Evolutionary conservation across 176 grass and related monocot species (phyloP).

Genomic region (Aegilops umbellulata): DNA sequence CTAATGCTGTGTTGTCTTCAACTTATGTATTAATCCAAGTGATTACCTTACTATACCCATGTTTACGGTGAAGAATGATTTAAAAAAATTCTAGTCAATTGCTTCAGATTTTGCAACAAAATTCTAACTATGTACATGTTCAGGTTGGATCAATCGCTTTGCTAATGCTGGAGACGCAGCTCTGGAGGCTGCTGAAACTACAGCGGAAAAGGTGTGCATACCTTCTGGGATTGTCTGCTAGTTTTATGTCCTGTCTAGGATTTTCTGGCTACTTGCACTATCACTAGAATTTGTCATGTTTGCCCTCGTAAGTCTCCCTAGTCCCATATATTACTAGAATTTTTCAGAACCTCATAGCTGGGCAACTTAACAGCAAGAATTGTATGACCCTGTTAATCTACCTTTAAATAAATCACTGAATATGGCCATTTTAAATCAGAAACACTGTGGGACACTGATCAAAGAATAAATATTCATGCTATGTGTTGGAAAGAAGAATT

Average conservation of each 20-base stretch:
- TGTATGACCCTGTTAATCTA: background rate
- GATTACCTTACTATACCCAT: background rate
- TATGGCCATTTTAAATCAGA: background rate
- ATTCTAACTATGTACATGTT: background rate
- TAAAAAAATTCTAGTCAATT: background rate
- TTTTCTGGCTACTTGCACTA: background rate
- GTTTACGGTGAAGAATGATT: background rate
- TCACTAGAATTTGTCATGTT: background rate
- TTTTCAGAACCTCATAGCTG: background rate
- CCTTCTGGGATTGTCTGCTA: conserved; percentile 13
- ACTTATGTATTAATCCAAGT: background rate
- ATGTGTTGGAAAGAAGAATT: background rate
- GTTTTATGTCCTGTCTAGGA: background rate
- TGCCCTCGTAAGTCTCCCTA: background rate
- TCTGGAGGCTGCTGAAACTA: conserved; percentile 57
- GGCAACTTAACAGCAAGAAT: background rate
- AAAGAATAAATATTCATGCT: background rate
- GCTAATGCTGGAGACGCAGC: conserved; percentile 64
- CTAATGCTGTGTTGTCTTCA: background rate
- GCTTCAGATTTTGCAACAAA: background rate
- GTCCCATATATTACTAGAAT: background rate
- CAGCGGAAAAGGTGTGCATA: conserved; percentile 41
- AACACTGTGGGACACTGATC: background rate
- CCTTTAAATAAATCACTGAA: conserved; percentile 3
- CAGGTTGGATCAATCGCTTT: conserved; percentile 64